These are phyloP conservation scores for Scheffersomyces lignosus DNA, from an alignment of 805 yeast genomes.

Conservation along the genomic window DNA sequence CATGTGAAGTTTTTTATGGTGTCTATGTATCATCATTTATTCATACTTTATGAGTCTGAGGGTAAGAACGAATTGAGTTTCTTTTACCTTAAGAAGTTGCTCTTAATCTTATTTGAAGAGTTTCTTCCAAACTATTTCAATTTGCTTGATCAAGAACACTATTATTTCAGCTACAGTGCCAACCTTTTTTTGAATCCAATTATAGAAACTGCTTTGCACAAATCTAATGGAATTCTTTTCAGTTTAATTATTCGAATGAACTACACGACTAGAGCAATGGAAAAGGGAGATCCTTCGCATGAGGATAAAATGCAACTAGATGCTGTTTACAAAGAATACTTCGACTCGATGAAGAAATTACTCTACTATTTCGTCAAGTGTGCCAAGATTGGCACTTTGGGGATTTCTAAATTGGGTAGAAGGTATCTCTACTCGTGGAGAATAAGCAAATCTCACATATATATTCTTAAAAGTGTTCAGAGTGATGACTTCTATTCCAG, in stretches of 20 bases:
- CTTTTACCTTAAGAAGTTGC: conserved; percentile 15
- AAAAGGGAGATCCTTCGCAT: conserved; percentile 6
- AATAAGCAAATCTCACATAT: conserved; percentile 14
- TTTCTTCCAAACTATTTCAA: conserved; percentile 37
- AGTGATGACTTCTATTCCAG: conserved; percentile 10
- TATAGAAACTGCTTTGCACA: conserved; percentile 13
- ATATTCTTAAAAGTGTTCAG: conserved; percentile 9
- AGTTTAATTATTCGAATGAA: conserved; percentile 5
- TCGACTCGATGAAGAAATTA: conserved; percentile 2
- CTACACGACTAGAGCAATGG: conserved; percentile 7
- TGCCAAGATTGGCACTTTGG: conserved; percentile 10
- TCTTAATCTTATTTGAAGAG: conserved; percentile 21
- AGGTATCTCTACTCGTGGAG: conserved; percentile 20
- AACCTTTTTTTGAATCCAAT: conserved; percentile 43
- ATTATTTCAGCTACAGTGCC: conserved; percentile 42
- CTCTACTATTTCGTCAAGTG: neutral
- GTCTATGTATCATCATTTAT: conserved; percentile 15
- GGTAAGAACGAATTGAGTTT: conserved; percentile 12
- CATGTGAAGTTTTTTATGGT: conserved; percentile 13
- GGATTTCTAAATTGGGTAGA: conserved; percentile 12
- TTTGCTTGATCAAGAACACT: conserved; percentile 28
- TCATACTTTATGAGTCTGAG: conserved; percentile 16
- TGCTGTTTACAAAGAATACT: conserved; percentile 2
- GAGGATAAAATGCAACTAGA: conserved; percentile 6
- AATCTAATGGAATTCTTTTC: conserved; percentile 4